Base-by-base conservation (phyloP, 1,139 yeast species). In the Trichomonascaceae sp. region DNA sequence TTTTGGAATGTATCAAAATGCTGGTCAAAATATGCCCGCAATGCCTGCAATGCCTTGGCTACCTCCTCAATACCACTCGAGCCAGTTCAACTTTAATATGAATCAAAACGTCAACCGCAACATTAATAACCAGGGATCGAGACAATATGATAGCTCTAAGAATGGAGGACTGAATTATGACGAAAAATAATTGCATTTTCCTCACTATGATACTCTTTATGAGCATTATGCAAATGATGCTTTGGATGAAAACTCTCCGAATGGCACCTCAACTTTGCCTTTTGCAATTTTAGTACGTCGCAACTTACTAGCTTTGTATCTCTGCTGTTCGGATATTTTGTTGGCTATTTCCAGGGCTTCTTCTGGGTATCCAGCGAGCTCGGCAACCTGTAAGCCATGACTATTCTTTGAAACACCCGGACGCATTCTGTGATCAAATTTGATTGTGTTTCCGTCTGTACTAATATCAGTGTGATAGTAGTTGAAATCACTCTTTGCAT, bases 361-460 rank as follows among this genome's bases (percentile, higher is more conserved):
- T 1, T 62, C 55, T 0, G 98, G 97, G 59, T 89, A 87, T 0
- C 96, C 96, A 0, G 97, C 96, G 64, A 82, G 70, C 59, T 78
- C 76, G 0, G 97, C 98, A 8, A 90, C 89, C 55, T 82, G 83
- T n/a, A 90, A 70, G 0, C 97, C 98, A 68, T 86, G 88, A 0
- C 96, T 87, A 55, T 84, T 78, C 9, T 75, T 77, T 60, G 93
- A 82, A 6, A 93, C 80, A 0, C 99, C 99, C 1, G 79, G 79
- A 45, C 73, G 75, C 39, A 93, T 71, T 47, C 74, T 72, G 68
- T 89, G 93, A 61, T 85, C 82, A 58, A 88, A 85, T 27, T 58
- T 36, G 30, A 53, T 46, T 62, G 67, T 18, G 67, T 70, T 47
- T 67, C 68, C 20, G 74, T 52, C 45, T 36, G 47, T 52, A 12